Evolutionary conservation across 2,329 filamentous ascomycete species (phyloP), one percentile per base, ranked within the genome.

Genomic region (Xylariaceae sp.): DNA sequence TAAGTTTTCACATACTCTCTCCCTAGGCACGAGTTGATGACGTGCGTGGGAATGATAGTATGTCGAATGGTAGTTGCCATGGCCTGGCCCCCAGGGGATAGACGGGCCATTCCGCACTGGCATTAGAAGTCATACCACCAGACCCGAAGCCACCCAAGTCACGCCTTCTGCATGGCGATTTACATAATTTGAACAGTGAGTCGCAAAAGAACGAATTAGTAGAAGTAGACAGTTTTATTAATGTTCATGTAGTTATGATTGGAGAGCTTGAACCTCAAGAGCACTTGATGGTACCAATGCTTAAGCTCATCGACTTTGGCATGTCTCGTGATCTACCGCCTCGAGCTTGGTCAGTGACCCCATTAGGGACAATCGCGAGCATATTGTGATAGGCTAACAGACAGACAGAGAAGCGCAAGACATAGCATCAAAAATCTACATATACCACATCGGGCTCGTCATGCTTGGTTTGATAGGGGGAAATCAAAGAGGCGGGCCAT

Each of bases 281-380:
- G 17, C 55, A 58, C 21, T 17, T 7, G 1, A n/a, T 33, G 4
- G 37, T 56, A 3, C 53, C 54, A 1, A 37, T 52, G 7, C 42
- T 58, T 5, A 53, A 53, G 35, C 38, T 56, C 16, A 56, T 58
- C 34, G 55, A 58, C 44, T 56, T 58, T 25, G 55, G 55, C 19
- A 37, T 37, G 22, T 34, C 43, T 22, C 33, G 45, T 7, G 46
- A 45, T 11, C 6, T 50, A 22, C 39, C 44, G n/a, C 29, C 19
- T n/a, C n/a, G n/a, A n/a, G n/a, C n/a, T n/a, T n/a, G n/a, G n/a
- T n/a, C n/a, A n/a, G n/a, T n/a, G n/a, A n/a, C n/a, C n/a, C n/a
- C n/a, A n/a, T n/a, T n/a, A n/a, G n/a, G n/a, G n/a, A n/a, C n/a
- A n/a, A n/a, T n/a, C n/a, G n/a, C n/a, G n/a, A n/a, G n/a, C n/a